Evolutionary conservation across 163 green algal genomes (phyloP).

Genomic region (Chlamydomonas reinhardtii): DNA sequence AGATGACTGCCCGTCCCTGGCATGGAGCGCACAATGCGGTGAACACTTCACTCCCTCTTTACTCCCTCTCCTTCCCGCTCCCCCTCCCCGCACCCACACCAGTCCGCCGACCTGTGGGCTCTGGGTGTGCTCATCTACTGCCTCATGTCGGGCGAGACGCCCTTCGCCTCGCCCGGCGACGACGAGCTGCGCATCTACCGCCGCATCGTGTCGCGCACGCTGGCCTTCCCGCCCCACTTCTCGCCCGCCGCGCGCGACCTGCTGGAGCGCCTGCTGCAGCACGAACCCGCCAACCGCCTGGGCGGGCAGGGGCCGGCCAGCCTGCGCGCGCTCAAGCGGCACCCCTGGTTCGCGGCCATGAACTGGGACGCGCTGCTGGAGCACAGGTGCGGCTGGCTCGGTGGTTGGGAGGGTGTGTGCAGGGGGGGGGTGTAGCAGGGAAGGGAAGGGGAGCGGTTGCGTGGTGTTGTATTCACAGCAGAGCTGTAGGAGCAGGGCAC

Average conservation of each 20-base stretch:
- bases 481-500: no score
- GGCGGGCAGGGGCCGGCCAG: constrained; percentile 49
- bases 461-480: no score
- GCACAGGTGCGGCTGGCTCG: constrained; percentile 56
- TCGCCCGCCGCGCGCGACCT: constrained; percentile 60
- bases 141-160: constrained; percentile 70
- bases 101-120: constrained; percentile 77
- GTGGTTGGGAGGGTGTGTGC: not conserved
- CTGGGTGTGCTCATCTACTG: constrained; percentile 81
- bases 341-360: constrained; percentile 72
- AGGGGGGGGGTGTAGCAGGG: not conserved
- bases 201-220: constrained; percentile 51
- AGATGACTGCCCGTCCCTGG: no score
- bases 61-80: not conserved
- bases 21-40: no score
- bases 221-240: constrained; percentile 61
- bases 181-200: constrained; percentile 74
- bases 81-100: constrained; percentile 1
- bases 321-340: constrained; percentile 56
- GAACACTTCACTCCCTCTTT: not conserved
- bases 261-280: constrained; percentile 62
- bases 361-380: constrained; percentile 67
- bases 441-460: no score
- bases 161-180: constrained; percentile 70
- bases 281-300: constrained; percentile 57